Percentiles rank a stretch among this genome's conserved stretches.
These are phyloP conservation scores for Termitomyces eurrhizus DNA, from an alignment of 768 basidiomycete species.

Conservation along the genomic window DNA sequence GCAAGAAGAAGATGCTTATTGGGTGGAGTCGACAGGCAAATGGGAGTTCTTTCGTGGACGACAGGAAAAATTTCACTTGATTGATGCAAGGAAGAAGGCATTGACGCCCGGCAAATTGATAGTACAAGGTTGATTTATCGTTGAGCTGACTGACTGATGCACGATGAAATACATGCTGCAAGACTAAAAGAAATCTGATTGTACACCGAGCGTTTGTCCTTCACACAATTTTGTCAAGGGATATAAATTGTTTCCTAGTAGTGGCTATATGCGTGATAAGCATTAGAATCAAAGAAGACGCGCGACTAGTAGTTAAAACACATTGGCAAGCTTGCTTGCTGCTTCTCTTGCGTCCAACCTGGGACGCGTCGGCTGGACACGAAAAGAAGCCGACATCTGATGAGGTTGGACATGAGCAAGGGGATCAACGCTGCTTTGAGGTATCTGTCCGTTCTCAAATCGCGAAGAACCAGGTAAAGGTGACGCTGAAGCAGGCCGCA, in stretches of 20 bases:
- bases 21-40: conserved; percentile 29
- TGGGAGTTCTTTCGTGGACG: conserved; percentile 50
- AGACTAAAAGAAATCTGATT: neutral
- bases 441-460: conserved; percentile 19
- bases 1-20: conserved; percentile 42
- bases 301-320: conserved; percentile 48
- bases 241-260: neutral
- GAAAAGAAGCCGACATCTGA: conserved; percentile 70
- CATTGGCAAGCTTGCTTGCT: conserved; percentile 87
- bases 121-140: conserved; percentile 19
- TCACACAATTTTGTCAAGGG: neutral
- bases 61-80: conserved; percentile 31
- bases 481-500: conserved; percentile 26
- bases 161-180: neutral
- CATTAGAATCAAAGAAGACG: neutral
- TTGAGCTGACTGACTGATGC: neutral
- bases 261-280: neutral
- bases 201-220: neutral
- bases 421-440: conserved; percentile 49
- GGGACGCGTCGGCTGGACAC: conserved; percentile 65
- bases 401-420: conserved; percentile 58
- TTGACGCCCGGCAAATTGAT: conserved; percentile 5
- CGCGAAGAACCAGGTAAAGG: conserved; percentile 22
- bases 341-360: conserved; percentile 82
- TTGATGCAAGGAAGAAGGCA: conserved; percentile 1